phyloP scores from a whole-genome alignment of 352 stramenopile genomes.

The Thraustochytrium striatum region DNA sequence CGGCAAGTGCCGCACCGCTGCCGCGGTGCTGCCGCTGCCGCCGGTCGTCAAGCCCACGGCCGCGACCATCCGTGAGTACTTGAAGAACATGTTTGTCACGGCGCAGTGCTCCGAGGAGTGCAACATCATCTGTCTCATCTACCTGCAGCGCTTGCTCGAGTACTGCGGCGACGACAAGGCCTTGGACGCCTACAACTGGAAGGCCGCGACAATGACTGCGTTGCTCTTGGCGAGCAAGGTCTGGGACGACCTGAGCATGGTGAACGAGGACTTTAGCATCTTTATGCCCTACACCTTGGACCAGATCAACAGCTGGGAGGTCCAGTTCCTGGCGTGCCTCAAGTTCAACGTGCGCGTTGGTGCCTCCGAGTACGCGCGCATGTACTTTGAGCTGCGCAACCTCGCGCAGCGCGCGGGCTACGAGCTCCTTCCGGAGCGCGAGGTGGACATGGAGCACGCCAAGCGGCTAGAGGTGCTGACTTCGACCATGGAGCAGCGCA shows the following conservation, averaged over 20 bases:
- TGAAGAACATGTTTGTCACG: conserved; percentile 55
- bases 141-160: conserved; percentile 56
- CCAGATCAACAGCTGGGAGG: conserved; percentile 40
- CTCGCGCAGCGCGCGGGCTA: conserved; percentile 14
- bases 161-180: conserved; percentile 47
- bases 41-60: neutral
- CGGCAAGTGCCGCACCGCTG: neutral
- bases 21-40: neutral
- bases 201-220: conserved; percentile 51
- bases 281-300: conserved; percentile 45
- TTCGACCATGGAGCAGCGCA: conserved; percentile 42
- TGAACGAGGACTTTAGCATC: conserved; percentile 56
- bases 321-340: conserved; percentile 10
- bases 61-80: conserved; percentile 51
- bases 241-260: conserved; percentile 57
- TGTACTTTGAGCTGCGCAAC: conserved; percentile 44
- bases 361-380: conserved; percentile 28
- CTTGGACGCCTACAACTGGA: conserved; percentile 54
- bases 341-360: conserved; percentile 35
- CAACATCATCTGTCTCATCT: conserved; percentile 56
- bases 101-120: conserved; percentile 55
- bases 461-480: conserved; percentile 31
- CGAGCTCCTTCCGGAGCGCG: conserved; percentile 6
- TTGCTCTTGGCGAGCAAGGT: conserved; percentile 57
- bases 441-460: conserved; percentile 20